Conservation (phyloP, 148 eudicot genomes). For the Amaranthus palmeri region DNA sequence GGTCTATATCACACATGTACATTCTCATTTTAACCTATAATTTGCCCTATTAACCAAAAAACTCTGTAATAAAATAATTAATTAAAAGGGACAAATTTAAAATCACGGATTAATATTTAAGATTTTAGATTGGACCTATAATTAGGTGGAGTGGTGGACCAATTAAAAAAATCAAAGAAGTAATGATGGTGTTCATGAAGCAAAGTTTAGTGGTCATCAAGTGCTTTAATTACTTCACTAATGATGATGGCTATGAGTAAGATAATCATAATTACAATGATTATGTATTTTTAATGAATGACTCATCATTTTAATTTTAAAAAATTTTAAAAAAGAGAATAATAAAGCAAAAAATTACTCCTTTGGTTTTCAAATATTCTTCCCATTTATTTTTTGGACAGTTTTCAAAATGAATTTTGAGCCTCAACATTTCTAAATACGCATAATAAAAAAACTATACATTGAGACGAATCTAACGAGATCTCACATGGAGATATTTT, state of each 20-base stretch:
- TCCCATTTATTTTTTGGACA: too few relatives aligned
- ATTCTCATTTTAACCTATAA: too few relatives aligned
- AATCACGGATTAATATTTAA: not conserved
- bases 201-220: constrained; percentile 17
- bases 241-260: constrained; percentile 14
- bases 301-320: constrained; percentile 9
- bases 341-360: not conserved
- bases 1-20: too few relatives aligned
- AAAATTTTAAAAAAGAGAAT: not conserved
- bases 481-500: too few relatives aligned
- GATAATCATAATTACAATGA: constrained; percentile 23
- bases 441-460: too few relatives aligned
- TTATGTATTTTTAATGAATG: constrained; percentile 13
- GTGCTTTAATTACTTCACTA: constrained; percentile 2
- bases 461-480: too few relatives aligned
- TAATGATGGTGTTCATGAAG: constrained; percentile 18
- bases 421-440: too few relatives aligned
- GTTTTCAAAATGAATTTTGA: too few relatives aligned
- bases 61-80: too few relatives aligned
- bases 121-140: too few relatives aligned
- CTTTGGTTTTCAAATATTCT: too few relatives aligned
- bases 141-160: constrained; percentile 7
- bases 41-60: too few relatives aligned
- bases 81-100: not conserved
- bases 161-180: not conserved